Percentiles rank a stretch among this genome's conserved stretches.
These are phyloP conservation scores for Stereum hirsutum DNA, from an alignment of 1,284 basidiomycete genomes.

Conservation along the genomic window DNA sequence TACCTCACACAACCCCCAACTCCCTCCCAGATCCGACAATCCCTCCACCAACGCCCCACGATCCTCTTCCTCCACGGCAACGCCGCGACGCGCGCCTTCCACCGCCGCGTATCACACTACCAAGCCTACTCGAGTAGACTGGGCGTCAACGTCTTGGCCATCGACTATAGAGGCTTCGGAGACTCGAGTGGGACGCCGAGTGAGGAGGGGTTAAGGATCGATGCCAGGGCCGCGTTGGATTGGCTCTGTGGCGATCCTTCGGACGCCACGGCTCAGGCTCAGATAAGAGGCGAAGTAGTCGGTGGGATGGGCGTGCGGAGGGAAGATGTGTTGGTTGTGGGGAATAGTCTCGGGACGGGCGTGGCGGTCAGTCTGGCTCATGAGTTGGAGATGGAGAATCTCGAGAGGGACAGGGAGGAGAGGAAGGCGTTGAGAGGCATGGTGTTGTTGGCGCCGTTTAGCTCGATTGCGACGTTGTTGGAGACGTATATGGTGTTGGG, in stretches of 20 bases:
- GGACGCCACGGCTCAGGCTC: too few species aligned
- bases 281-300: too few species aligned
- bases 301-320: slow-evolving; percentile 41
- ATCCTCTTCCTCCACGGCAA: slow-evolving; percentile 91
- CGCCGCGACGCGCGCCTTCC: slow-evolving; percentile 65
- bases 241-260: too few species aligned
- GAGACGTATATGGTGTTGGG: slow-evolving; percentile 69
- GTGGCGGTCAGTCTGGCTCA: slow-evolving; percentile 58
- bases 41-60: slow-evolving; percentile 59
- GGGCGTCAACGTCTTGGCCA: slow-evolving; percentile 69
- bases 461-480: slow-evolving; percentile 53
- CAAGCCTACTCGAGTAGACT: slow-evolving; percentile 52
- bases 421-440: slow-evolving; percentile 47
- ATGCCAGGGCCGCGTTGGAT: slow-evolving; percentile 77
- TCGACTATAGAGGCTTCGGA: slow-evolving; percentile 91
- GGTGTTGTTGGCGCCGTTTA: slow-evolving; percentile 74
- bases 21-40: slow-evolving; percentile 25
- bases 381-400: slow-evolving; percentile 30
- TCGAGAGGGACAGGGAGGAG: slow-evolving; percentile 34
- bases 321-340: slow-evolving; percentile 61
- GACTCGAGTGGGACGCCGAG: slow-evolving; percentile 78
- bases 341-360: slow-evolving; percentile 80
- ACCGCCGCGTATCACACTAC: slow-evolving; percentile 57
- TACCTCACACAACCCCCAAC: slow-evolving; percentile 22
- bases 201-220: slow-evolving; percentile 65